phyloP scores from a whole-genome alignment of 106 monocot species.

The Dendrobium officinale region DNA sequence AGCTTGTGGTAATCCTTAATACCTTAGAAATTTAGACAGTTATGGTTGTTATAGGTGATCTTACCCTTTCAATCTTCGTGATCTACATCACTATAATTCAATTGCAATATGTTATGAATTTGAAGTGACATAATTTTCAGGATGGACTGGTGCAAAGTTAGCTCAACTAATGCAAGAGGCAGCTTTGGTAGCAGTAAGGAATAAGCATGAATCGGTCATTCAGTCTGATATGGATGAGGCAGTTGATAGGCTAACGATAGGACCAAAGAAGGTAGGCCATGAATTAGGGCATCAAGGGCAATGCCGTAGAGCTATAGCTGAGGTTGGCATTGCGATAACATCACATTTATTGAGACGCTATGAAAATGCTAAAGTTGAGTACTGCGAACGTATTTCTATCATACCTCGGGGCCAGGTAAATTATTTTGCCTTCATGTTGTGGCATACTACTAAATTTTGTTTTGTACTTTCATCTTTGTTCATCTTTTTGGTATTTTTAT shows the following conservation, averaged over 20 bases:
- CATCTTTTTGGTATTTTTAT: not conserved
- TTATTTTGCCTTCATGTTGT: not conserved
- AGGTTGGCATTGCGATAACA: slow-evolving; percentile 73
- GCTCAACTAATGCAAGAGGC: slow-evolving; percentile 79
- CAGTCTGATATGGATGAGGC: slow-evolving; percentile 85
- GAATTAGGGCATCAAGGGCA: slow-evolving; percentile 85
- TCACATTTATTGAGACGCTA: slow-evolving; percentile 68
- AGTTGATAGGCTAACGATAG: slow-evolving; percentile 74
- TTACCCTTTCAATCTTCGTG: not conserved
- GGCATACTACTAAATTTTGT: not conserved
- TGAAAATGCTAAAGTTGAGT: slow-evolving; percentile 79
- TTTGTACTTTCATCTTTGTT: not conserved
- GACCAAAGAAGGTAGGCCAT: slow-evolving; percentile 59
- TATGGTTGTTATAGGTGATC: not conserved
- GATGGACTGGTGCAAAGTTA: slow-evolving; percentile 83
- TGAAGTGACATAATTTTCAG: slow-evolving; percentile 26
- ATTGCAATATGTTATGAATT: not conserved
- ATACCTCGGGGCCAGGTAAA: slow-evolving; percentile 72
- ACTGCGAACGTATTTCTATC: slow-evolving; percentile 77
- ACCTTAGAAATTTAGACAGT: not conserved
- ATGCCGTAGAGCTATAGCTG: slow-evolving; percentile 60
- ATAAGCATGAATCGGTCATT: slow-evolving; percentile 48
- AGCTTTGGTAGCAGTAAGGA: slow-evolving; percentile 76
- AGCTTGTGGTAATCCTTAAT: not conserved
- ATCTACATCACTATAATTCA: not conserved